Conservation (phyloP, 805 yeast genomes). For the Sungouiozyma ichnusensis region DNA sequence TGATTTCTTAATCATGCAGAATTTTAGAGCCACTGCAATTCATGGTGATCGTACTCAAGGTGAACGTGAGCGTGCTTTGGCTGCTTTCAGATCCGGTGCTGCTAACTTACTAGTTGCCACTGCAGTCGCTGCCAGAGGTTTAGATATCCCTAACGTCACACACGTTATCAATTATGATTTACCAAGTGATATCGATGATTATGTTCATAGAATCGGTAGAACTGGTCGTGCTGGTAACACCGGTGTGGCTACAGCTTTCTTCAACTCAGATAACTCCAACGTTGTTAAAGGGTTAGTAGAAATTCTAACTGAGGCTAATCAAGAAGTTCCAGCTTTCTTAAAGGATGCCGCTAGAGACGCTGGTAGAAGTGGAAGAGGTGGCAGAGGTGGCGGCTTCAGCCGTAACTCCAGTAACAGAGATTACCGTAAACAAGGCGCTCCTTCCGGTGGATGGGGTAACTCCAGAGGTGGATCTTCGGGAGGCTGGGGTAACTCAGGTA, state of each 20-base stretch:
- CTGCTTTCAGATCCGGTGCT: constrained; percentile 83
- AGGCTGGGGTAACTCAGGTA: constrained; percentile 11
- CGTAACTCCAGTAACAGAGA: constrained; percentile 37
- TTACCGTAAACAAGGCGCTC: constrained; percentile 37
- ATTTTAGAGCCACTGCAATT: constrained; percentile 94
- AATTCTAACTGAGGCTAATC: constrained; percentile 89
- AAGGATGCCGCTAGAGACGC: constrained; percentile 70
- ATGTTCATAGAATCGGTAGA: constrained; percentile 99
- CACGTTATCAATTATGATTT: constrained; percentile 96
- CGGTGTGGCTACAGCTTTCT: constrained; percentile 97
- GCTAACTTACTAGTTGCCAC: constrained; percentile 96
- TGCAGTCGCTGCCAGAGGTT: constrained; percentile 99
- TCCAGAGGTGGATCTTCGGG: constrained; percentile 26
- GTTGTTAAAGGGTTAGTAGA: constrained; percentile 81
- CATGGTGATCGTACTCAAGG: constrained; percentile 98
- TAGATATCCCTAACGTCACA: constrained; percentile 97
- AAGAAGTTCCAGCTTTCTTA: constrained; percentile 90
- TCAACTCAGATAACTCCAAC: constrained; percentile 90
- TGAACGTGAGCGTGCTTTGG: constrained; percentile 96
- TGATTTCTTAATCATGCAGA: constrained; percentile 79
- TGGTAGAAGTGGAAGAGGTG: constrained; percentile 48
- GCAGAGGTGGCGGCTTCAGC: constrained; percentile 35
- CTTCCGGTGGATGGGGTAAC: constrained; percentile 12
- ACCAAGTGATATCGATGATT: constrained; percentile 95
- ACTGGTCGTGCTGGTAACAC: constrained; percentile 99